Base-by-base conservation (phyloP, 2,329 filamentous ascomycete species). In the Exutisphaerella laricina region DNA sequence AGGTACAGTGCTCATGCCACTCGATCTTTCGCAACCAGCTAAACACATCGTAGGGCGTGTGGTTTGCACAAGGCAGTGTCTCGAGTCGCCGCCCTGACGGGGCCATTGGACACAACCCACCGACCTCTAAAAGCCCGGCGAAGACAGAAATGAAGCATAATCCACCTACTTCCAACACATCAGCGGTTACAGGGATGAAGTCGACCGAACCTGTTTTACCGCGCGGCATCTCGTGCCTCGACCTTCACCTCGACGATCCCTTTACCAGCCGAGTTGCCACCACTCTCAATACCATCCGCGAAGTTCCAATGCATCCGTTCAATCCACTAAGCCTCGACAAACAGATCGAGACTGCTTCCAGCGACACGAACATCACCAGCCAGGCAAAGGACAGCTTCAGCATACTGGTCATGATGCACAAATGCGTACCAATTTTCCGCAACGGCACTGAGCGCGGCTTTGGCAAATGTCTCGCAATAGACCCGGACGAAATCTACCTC, bases 11-110 rank as follows among this genome's bases (percentile, higher is more conserved):
- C 13, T 14, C 29, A 4, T n/a, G 17, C 13, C 10, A 7, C 13
- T 7, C 4, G 14, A 5, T n/a, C 29, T 16, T 9, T n/a, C 17
- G 14, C 14, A 9, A 4, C 31, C n/a, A 34, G 12, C 21, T 5
- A 34, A 14, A 34, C 8, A 13, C 14, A 34, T n/a, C n/a, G n/a
- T 17, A 34, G 31, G 18, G 12, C 14, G 16, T 34, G 31, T 34
- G 31, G 31, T 34, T 34, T 10, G 31, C 31, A n/a, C 14, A 34
- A 17, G 31, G 21, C 9, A 34, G 31, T 21, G 31, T 34, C 6
- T 18, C 13, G 14, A 21, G 9, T 10, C 31, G 31, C 18, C 14
- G 21, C 14, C 31, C 31, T 5, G 23, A 26, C 12, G 6, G 12
- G 23, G 6, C 8, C 31, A 17, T 17, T 17, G 31, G n/a, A 14